Evolutionary conservation across 2,329 filamentous ascomycete species (phyloP), one percentile per base, ranked within the genome.

Genomic region (Fusarium kyushuense): DNA sequence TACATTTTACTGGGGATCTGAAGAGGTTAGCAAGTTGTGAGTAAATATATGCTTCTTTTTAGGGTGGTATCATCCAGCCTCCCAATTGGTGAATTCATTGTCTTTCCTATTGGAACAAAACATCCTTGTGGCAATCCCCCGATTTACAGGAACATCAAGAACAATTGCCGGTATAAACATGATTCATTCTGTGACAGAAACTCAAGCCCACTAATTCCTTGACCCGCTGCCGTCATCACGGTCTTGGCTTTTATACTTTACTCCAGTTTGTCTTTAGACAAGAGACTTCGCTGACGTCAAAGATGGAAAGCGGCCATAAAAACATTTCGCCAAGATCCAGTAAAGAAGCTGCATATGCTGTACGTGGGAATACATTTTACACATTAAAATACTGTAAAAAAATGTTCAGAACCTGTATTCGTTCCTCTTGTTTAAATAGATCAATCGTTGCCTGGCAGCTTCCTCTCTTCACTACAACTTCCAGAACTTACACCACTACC

Each of bases 1-100:
- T 63, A 87, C 85, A 25, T 88, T 84, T 69, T 88, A 87, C 63
- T 88, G 86, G 86, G 79, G 80, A 0, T 76, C 66, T 1, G 74
- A 77, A 35, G 60, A 71, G 29, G 69, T 68, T 21, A 54, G 57
- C 17, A 30, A 54, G 40, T 29, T 63, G 61, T 56, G 45, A 12
- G 21, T 27, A 30, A 27, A 43, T 33, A 14, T 63, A 53, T 66
- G 62, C 62, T 65, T 65, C n/a, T 61, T 65, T 54, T 51, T 47
- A 35, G 33, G 33, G 48, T 40, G 25, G 58, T 29, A 9, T 16
- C 19, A 32, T n/a, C 16, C 21, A 19, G 17, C 23, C 38, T 21
- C 45, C 45, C 41, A 35, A 57, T 63, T 32, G 48, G 59, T 57
- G 40, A 63, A 17, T 38, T 6, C 29, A 48, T 43, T 27, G n/a